Base-by-base conservation (phyloP, 2,329 filamentous ascomycete genomes). In the Aspergillus tubingensis region DNA sequence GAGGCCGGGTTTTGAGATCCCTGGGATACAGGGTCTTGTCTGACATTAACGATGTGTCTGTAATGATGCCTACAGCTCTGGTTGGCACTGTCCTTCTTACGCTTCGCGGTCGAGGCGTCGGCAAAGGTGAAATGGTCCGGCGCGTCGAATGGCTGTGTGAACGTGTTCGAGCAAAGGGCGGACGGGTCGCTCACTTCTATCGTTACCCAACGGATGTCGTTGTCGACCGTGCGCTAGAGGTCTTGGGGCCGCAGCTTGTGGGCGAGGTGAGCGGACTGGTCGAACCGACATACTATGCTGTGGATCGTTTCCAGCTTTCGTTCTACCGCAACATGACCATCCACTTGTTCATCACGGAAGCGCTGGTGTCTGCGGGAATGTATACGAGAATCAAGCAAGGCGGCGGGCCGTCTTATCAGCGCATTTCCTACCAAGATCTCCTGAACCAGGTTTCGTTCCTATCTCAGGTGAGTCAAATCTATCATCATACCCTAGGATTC, bases 271-370 rank as follows among this genome's bases (percentile, higher is more conserved):
- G 88, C 39, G 91, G 89, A 0, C 79, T 99, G 5, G 90, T 91
- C 0, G 95, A 99, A 74, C 91, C 91, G 17, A 98, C 95, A 0
- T 98, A 91, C 76, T 96, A 91, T 70, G 95, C 95, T 4, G 92
- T 97, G 41, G 95, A 99, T 75, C 86, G 92, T 56, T 99, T 99
- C 80, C 95, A 99, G 73, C 85, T 99, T 8, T 96, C 92, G 0
- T 99, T 99, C 77, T 99, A 99, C 78, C 89, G 95, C 55, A 99
- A 99, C 77, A 98, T 98, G 95, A 97, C 94, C 0, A 99, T 99
- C 63, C 95, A 99, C 73, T 85, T 99, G 5, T 99, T 99, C 76
- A 95, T 99, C 59, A 90, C 92, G 2, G 93, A 98, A 74, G 91
- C 94, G 0, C 82, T 99, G 4, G 91, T 98, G 21, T 95, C 91